Evolutionary conservation across 805 yeast species (phyloP), one percentile per base, ranked within the genome.

Genomic region (Candida maris): DNA sequence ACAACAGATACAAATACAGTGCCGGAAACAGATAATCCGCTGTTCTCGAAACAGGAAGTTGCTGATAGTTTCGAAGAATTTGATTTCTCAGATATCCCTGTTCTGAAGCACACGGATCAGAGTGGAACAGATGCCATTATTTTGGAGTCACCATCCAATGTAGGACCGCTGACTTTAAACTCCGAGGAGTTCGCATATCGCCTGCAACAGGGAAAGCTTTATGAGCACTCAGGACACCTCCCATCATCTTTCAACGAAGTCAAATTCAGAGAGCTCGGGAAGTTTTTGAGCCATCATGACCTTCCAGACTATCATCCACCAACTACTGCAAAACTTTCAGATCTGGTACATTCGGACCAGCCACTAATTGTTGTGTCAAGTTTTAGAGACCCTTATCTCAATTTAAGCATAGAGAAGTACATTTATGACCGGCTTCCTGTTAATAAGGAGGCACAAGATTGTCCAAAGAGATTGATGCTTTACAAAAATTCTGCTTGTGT

Each of bases 401-500:
- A 93, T 53, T 64, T 93, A 12, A 87, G 96, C 1, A 50, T 88
- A 4, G 99, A 93, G 50, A 83, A 85, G 46, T 82, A 75, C 51
- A 64, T 93, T 1, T 93, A 85, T 57, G 70, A 71, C 35, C 58
- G 70, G 14, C 76, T 83, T 62, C 89, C 89, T 1, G 53, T 59
- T 0, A 56, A 57, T 6, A 40, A 48, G 8, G 29, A 38, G n/a
- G 33, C 42, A 12, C 52, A 58, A 23, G 65, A 63, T 32, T 12
- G 8, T 8, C 15, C 28, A 25, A 73, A 76, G 39, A 59, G 94
- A 37, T 62, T 93, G 19, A 54, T 87, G 40, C 68, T 91, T 37
- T 93, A 93, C 56, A 68, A 71, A 23, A 93, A 93, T 55, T 57
- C 75, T 2, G 86, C 91, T 1, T 85, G 96, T 57, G 86, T 88